Percentiles rank a stretch among this genome's conserved stretches.
Conservation (phyloP, 306 rosid genomes). For the Acacia melanoxylon region DNA sequence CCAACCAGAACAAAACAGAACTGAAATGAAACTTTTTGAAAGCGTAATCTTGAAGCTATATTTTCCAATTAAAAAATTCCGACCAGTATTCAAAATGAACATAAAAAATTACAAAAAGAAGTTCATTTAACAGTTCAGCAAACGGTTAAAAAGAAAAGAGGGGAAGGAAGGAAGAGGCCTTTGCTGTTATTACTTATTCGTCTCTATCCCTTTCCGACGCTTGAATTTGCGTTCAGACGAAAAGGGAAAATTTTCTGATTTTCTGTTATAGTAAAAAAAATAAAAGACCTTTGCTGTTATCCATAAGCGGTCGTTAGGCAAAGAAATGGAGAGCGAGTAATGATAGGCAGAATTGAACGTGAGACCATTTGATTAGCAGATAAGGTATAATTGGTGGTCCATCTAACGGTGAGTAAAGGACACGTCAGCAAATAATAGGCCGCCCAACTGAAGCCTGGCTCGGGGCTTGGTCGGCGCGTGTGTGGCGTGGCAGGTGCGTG, state of each 20-base stretch:
- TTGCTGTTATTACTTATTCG: neutral
- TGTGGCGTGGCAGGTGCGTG: slow-evolving; percentile 17
- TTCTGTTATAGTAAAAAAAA: neutral
- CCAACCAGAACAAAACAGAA: slow-evolving; percentile 21
- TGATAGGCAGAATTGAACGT: neutral
- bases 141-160: neutral
- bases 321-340: neutral
- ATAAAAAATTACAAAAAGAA: neutral
- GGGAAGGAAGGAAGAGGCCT: neutral
- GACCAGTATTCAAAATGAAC: slow-evolving; percentile 54
- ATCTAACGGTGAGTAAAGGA: slow-evolving; percentile 21
- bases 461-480: slow-evolving; percentile 38
- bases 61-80: slow-evolving; percentile 32
- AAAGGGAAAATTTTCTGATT: slow-evolving; percentile 7
- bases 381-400: neutral
- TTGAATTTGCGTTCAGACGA: slow-evolving; percentile 29
- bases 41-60: slow-evolving; percentile 63
- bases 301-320: neutral
- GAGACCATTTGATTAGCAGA: slow-evolving; percentile 9
- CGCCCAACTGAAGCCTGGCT: slow-evolving; percentile 29
- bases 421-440: slow-evolving; percentile 36
- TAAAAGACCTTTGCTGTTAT: slow-evolving; percentile 4
- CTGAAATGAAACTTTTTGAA: slow-evolving; percentile 32
- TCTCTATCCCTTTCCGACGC: slow-evolving; percentile 41
- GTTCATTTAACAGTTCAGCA: neutral